Evolutionary conservation across 2,329 filamentous ascomycete species (phyloP), one percentile per base, ranked within the genome.

Genomic region (Neonectria faginata): DNA sequence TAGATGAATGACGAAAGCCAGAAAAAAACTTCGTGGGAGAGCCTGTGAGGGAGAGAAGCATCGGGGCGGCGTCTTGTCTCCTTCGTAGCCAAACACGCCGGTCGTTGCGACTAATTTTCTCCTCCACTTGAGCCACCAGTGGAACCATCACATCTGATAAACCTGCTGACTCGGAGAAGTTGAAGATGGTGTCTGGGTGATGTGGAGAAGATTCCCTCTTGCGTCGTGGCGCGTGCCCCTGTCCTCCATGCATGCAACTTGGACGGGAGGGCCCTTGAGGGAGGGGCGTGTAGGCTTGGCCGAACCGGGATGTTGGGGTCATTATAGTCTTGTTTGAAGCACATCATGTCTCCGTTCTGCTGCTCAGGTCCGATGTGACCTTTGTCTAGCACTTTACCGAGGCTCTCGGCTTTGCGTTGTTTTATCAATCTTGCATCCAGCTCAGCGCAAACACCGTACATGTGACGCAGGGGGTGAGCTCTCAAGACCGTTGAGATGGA

Each of bases 1-100:
- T 71, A 70, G 68, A 70, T 70, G 54, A 29, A 18, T 36, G n/a
- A 42, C 9, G 11, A 11, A 20, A 20, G 18, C 8, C 6, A 2
- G 14, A 12, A 16, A 25, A 5, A 25, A 39, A 39, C 14, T 12
- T 16, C 6, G 8, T 8, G 3, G 12, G 36, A 39, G 14, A 42
- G 9, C 1, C n/a, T 3, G 39, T 6, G 39, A 42, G 39, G 7
- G n/a, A 20, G 9, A 42, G 39, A 42, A 42, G n/a, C 3, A 10
- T 7, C 39, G 10, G 10, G n/a, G n/a, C 14, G 6, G 22, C 22
- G 22, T 39, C 31, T 33, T 12, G 31, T 14, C 9, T 3, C 31
- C 11, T 5, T 12, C 11, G 31, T 18, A 5, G n/a, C n/a, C 6
- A 41, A 41, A 18, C 39, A 41, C 39, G n/a, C 33, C 36, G 36